phyloP scores from a whole-genome alignment of 2,329 filamentous ascomycete genomes.

The Alternaria atra region DNA sequence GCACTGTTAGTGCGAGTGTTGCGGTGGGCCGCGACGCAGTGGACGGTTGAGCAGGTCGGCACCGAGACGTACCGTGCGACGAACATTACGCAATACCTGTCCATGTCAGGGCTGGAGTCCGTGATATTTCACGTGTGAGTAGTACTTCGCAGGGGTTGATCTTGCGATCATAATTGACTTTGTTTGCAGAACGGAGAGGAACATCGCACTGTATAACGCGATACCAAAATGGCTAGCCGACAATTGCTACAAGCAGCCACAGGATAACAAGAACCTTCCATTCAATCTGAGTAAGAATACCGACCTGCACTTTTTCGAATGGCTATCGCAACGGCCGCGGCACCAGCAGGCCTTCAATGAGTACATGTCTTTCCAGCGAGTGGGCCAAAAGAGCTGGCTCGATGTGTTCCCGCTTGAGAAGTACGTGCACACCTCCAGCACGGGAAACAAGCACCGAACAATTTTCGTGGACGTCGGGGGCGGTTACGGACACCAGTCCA shows the following conservation, averaged over 20 bases:
- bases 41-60: conserved; percentile 15
- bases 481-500: conserved; percentile 11
- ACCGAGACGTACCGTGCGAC: conserved; percentile 8
- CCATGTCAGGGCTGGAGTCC: conserved; percentile 12
- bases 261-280: conserved; percentile 11
- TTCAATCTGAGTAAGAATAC: conserved; percentile 12
- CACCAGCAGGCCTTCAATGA: conserved; percentile 15
- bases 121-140: conserved; percentile 14
- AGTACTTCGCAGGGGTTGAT: too few relatives aligned
- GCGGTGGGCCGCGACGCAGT: conserved; percentile 10
- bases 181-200: conserved; percentile 7
- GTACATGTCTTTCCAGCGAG: conserved; percentile 16
- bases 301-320: conserved; percentile 12
- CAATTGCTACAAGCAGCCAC: conserved; percentile 10
- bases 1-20: conserved; percentile 8
- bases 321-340: conserved; percentile 11
- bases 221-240: conserved; percentile 13
- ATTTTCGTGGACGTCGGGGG: conserved; percentile 11
- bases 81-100: conserved; percentile 2
- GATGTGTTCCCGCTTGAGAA: conserved; percentile 13
- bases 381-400: conserved; percentile 14
- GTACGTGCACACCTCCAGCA: not conserved
- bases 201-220: conserved; percentile 11
- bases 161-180: not conserved
- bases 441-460: not conserved